These are phyloP conservation scores for Gonapodya sp. DNA, from an alignment of 192 early-diverging fungal genomes.

Conservation along the genomic window DNA sequence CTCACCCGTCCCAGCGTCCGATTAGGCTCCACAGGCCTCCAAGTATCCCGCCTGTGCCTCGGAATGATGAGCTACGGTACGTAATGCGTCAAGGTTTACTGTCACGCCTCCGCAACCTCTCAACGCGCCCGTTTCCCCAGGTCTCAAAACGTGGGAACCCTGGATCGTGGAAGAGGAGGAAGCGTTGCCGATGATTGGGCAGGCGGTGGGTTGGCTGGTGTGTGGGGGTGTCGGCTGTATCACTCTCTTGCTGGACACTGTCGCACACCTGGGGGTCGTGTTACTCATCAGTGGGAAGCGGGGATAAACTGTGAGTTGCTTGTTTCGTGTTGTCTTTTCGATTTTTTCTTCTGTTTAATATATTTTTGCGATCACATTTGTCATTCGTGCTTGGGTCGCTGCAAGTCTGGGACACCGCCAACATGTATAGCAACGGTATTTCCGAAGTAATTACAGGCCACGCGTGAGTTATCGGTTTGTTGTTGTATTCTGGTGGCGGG, in stretches of 20 bases:
- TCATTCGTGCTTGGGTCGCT: too few relatives aligned
- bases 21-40: not conserved
- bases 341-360: not conserved
- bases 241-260: not conserved
- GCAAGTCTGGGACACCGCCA: not conserved
- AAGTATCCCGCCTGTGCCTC: not conserved
- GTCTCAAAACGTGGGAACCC: not conserved
- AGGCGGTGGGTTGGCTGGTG: not conserved
- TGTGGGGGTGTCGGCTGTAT: not conserved
- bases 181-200: not conserved
- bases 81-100: too few relatives aligned
- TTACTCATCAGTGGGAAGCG: not conserved
- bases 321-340: not conserved
- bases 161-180: not conserved
- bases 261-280: not conserved
- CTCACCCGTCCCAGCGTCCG: not conserved
- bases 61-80: not conserved
- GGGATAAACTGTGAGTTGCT: not conserved
- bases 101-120: too few relatives aligned
- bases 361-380: too few relatives aligned
- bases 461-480: not conserved
- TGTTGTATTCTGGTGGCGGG: too few relatives aligned
- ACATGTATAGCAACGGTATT: not conserved
- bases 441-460: not conserved
- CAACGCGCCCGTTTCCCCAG: too few relatives aligned